Evolutionary conservation across 257 asterid genomes (phyloP), one percentile per base, ranked within the genome.

Genomic region (Eucommia ulmoides): DNA sequence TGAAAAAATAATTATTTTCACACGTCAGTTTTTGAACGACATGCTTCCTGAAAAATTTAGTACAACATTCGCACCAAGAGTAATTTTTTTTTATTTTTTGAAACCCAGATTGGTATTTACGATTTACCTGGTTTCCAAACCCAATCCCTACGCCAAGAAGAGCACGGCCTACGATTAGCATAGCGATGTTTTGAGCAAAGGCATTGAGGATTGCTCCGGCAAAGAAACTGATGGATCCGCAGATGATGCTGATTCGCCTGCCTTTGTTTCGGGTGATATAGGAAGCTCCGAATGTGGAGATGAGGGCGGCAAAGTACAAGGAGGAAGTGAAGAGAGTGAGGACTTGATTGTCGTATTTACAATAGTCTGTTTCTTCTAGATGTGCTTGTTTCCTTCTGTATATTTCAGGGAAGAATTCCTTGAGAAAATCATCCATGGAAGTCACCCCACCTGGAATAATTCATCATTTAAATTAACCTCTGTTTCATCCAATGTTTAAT

Each of bases 141-240:
- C 94, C 96, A 55, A 86, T 83, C 50, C 94, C 96, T 5, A 78
- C 41, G n/a, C 94, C 96, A 19, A 86, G 93, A 57, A 86, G 69
- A 1, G 68, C 41, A 33, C 96, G 67, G 14, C 96, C 96, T 6
- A 86, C 23, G 20, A 86, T 77, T 8, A 86, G 71, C 93, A 82
- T 86, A 1, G 73, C 68, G 0, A 86, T 59, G 26, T 77, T 64
- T 50, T 56, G 45, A 2, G 96, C 88, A 24, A 55, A 23, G 1
- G 88, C 96, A 51, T 82, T 82, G 26, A 86, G 24, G 35, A 75
- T 24, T 15, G 86, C 83, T 44, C 96, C 96, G 0, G 38, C 22
- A 29, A 80, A 80, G 73, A 86, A 86, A 60, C 82, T 71, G 53
- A 77, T 51, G 0, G 88, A 72, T 24, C 96, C 96, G 55, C 71